Base-by-base conservation (phyloP, 2,329 filamentous ascomycete species). In the Alternaria rosae region DNA sequence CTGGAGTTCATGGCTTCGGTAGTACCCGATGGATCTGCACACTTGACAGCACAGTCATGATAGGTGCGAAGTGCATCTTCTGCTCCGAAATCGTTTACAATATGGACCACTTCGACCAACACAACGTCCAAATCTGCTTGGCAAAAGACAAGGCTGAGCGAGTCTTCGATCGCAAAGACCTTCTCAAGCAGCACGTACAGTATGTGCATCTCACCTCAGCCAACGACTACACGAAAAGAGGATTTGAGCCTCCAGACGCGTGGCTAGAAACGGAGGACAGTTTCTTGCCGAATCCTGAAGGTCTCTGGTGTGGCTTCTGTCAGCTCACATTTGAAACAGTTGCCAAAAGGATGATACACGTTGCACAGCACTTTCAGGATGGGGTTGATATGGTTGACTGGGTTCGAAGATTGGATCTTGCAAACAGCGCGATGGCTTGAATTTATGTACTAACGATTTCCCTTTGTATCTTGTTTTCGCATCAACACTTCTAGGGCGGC, bases 381-480 rank as follows among this genome's bases (percentile, higher is more conserved):
- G 38, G 38, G 2, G 5, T 5, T 12, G n/a, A 21, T 8, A 21
- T 42, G 5, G 21, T n/a, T 21, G 7, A 9, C 10, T 42, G 38
- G 38, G 17, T 12, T 10, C 10, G 10, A 17, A 42, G 38, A 17
- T 8, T 2, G 38, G 4, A 21, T 12, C 0, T 1, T 21, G 1
- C 9, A 6, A 10, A 41, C 3, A 5, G 0, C 3, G 6, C 1
- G 10, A 1, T 5, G n/a, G 3, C 10, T 3, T 21, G 9, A 42
- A 5, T 20, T 21, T 9, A 20, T 11, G 3, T 1, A 2, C 3
- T 20, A 5, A 6, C 38, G 8, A 42, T 3, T 6, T 5, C 20
- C 6, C 9, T 42, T 20, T 42, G 11, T 11, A 1, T 20, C 38
- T 42, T 11, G 17, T 20, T 42, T 42, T 20, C n/a, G n/a, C n/a